phyloP scores from a whole-genome alignment of 139 green algal species.

The Pleodorina starrii region DNA sequence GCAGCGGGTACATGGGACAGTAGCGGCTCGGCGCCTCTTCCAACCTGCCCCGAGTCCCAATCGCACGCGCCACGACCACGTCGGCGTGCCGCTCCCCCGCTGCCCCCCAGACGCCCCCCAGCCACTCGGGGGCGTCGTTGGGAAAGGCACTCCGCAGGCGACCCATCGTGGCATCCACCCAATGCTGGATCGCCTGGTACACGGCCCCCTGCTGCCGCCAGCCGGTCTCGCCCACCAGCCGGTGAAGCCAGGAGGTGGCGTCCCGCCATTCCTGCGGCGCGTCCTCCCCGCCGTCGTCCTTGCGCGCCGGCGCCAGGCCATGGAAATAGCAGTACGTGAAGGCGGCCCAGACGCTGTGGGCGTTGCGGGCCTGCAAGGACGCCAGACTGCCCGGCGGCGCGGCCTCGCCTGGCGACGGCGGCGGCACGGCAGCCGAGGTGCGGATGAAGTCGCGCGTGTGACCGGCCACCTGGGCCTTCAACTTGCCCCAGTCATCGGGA shows the following conservation, averaged over 20 bases:
- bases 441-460: neutral
- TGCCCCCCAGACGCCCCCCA: too few relatives aligned
- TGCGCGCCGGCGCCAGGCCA: neutral
- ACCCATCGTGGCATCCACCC: neutral
- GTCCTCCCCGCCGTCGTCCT: neutral
- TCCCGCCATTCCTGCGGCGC: neutral
- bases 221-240: neutral
- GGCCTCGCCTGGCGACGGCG: too few relatives aligned
- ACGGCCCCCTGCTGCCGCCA: neutral
- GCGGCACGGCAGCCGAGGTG: neutral
- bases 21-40: neutral
- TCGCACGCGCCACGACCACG: too few relatives aligned
- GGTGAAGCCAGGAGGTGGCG: neutral
- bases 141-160: neutral
- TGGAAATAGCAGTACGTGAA: conserved; percentile 45
- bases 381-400: neutral
- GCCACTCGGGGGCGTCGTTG: neutral
- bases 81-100: too few relatives aligned
- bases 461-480: neutral
- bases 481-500: neutral
- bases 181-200: neutral
- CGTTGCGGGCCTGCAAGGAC: neutral
- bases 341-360: neutral
- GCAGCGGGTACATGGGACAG: neutral
- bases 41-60: too few relatives aligned